Evolutionary conservation across 2,329 filamentous ascomycete species (phyloP).

Genomic region (Biscogniauxia sp.): DNA sequence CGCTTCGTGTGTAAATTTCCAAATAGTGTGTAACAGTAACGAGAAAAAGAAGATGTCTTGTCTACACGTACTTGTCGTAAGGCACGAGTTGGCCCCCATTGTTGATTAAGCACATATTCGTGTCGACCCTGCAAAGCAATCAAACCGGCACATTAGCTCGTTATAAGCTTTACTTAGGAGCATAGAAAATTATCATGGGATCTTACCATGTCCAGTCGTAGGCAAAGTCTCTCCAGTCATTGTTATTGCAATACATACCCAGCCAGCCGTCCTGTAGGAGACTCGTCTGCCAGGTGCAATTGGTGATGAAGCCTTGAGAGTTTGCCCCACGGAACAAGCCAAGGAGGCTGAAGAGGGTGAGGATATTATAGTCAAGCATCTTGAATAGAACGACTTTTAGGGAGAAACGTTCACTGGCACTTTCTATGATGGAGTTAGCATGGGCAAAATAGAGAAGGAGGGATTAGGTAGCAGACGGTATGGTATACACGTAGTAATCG

Average conservation of each 20-base stretch:
- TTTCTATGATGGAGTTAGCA: background rate
- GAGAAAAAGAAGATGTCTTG: background rate
- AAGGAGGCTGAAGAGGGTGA: constrained; percentile 12
- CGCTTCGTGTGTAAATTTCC: background rate
- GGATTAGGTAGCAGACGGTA: background rate
- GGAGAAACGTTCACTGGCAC: background rate
- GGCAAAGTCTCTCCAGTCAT: constrained; percentile 32
- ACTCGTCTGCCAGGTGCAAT: constrained; percentile 37
- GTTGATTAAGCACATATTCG: constrained; percentile 32
- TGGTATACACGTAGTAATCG: background rate
- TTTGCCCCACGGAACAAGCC: constrained; percentile 28
- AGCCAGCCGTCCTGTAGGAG: constrained; percentile 33
- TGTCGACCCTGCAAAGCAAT: constrained; percentile 34
- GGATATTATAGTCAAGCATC: constrained; percentile 8
- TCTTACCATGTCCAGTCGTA: constrained; percentile 42
- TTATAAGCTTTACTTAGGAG: background rate
- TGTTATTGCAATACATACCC: constrained; percentile 40
- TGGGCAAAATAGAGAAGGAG: background rate
- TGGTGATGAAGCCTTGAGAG: constrained; percentile 32
- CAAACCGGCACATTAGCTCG: background rate
- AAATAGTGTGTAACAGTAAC: background rate
- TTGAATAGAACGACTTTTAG: background rate
- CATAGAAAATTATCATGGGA: background rate
- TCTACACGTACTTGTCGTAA: constrained; percentile 21
- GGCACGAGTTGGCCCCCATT: constrained; percentile 27